Evolutionary conservation across 495 filamentous ascomycete genomes (phyloP), one percentile per base, ranked within the genome.

Genomic region (Daldinia bambusicola): DNA sequence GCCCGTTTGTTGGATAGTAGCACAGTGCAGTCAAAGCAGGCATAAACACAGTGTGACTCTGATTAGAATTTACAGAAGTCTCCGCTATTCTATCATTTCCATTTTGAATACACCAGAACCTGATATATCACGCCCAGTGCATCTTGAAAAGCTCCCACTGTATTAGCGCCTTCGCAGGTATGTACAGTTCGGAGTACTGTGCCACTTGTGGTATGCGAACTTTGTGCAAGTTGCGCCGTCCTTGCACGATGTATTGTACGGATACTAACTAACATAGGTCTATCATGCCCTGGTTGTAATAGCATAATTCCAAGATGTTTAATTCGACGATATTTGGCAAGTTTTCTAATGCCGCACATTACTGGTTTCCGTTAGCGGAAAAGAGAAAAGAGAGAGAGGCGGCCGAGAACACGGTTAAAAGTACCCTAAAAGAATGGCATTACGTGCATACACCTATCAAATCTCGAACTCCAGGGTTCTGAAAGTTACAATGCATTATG

Each of bases 371-470:
- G 53, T 63, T 58, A 53, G 57, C 41, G 6, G 3, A 3, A 26
- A 26, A 26, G 26, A 26, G 26, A 26, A 26, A 26, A 26, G 26
- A 26, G 26, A 31, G 34, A 55, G 36, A 63, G 34, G 20, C 30
- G 69, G 64, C 60, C 64, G 65, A 72, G 36, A 20, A 72, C 51
- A 48, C 53, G 70, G 70, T 65, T 58, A 61, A 63, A 61, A 63
- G 50, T 69, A 56, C 65, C 70, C 70, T 66, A 69, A 69, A 65
- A 65, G 40, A 66, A 55, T 48, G 57, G 57, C 66, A 73, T 69
- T 69, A 73, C 70, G 66, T 73, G 70, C 70, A 73, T 73, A 66
- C 61, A 52, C 70, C 70, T 66, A 73, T 73, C 70, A 69, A 69
- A 65, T 68, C 50, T 66, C 62, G 65, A 65, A 10, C 55, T 70